Evolutionary conservation across 2,329 filamentous ascomycete species (phyloP), one percentile per base, ranked within the genome.

Genomic region (Raffaelea ambrosiae): DNA sequence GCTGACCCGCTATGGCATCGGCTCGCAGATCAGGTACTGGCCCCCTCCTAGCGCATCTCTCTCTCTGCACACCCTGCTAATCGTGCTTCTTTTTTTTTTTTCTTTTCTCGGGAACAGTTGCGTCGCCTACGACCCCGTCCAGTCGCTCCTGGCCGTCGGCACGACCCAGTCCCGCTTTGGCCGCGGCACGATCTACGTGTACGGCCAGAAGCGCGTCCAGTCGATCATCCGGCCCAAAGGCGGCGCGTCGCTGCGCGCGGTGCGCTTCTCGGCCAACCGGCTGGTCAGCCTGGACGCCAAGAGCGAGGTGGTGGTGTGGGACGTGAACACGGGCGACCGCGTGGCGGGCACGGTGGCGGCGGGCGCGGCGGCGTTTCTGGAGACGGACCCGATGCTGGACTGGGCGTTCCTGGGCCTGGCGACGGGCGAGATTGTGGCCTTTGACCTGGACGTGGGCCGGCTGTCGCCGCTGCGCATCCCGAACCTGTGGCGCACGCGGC

Each of bases 101-200:
- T 11, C 29, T 21, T 40, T 4, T 43, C 23, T 16, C 13, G 4
- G 76, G n/a, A n/a, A n/a, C 58, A 88, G 87, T 58, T 86, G 85
- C 54, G 70, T 97, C 54, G 86, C 89, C 51, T 97, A 95, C 69
- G 90, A 97, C 56, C 90, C 93, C 1, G 77, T 96, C 13, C 93
- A 98, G 63, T 95, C 90, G 23, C 81, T 98, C 49, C 76, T 98
- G 45, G 93, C 93, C 39, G 80, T 97, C 53, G 93, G 89, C 51
- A 98, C 93, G 39, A 86, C 82, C 62, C 86, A 94, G 66, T 88
- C 85, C 55, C 83, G 86, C 59, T 95, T 87, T 61, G 89, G 89
- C 50, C 79, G 81, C 31, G 91, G 91, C 21, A 83, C 90, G 62
- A 86, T 98, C 62, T 95, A 95, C 66, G 71, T 98, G 57, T 83